These are phyloP conservation scores for Lepraria neglecta DNA, from an alignment of 495 filamentous ascomycete genomes.

Conservation along the genomic window DNA sequence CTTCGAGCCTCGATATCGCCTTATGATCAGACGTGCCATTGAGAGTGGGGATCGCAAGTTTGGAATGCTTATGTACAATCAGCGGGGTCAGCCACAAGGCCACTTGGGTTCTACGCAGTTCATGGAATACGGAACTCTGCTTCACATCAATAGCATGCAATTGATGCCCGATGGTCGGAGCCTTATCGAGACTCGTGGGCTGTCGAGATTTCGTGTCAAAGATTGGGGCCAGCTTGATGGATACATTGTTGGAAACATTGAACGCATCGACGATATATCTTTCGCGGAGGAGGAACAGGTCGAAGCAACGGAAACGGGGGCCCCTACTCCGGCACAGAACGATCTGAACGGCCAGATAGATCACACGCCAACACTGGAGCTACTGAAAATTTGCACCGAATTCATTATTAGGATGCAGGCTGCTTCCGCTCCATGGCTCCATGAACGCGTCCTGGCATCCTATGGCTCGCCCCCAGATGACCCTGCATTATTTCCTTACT, in stretches of 20 bases:
- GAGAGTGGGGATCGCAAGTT: conserved; percentile 64
- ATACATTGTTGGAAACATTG: conserved; percentile 66
- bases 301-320: conserved; percentile 52
- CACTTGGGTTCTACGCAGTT: conserved; percentile 55
- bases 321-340: conserved; percentile 28
- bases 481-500: conserved; percentile 75
- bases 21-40: conserved; percentile 77
- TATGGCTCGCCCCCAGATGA: conserved; percentile 73
- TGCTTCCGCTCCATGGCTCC: conserved; percentile 65
- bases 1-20: conserved; percentile 84
- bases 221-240: conserved; percentile 61
- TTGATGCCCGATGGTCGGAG: conserved; percentile 74
- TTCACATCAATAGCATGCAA: conserved; percentile 66
- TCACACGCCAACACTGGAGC: conserved; percentile 59
- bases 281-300: conserved; percentile 70
- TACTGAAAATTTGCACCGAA: conserved; percentile 55
- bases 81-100: conserved; percentile 46
- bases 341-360: conserved; percentile 42
- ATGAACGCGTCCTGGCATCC: conserved; percentile 58
- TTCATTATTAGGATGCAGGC: conserved; percentile 63
- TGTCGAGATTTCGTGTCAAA: conserved; percentile 66
- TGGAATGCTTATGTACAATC: conserved; percentile 76
- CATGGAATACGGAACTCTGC: conserved; percentile 68
- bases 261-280: conserved; percentile 73
- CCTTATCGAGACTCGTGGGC: conserved; percentile 66